Evolutionary conservation across 768 basidiomycete genomes (phyloP).

Genomic region (Macrolepiota albuminosa): DNA sequence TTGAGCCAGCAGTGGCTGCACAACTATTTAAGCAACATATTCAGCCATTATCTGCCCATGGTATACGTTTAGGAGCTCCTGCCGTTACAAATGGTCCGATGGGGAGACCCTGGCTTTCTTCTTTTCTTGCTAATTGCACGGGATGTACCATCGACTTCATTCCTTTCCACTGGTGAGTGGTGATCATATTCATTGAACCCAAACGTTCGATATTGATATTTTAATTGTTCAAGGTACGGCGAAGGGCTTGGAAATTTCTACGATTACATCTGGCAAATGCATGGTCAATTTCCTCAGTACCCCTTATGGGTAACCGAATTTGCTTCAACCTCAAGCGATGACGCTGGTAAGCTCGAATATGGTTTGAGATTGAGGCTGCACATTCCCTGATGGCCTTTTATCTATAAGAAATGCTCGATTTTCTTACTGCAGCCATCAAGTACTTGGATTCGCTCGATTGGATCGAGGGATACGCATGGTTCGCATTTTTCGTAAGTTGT

Average conservation of each 20-base stretch:
- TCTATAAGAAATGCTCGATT: conserved; percentile 12
- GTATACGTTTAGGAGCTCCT: conserved; percentile 29
- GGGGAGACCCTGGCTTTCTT: conserved; percentile 28
- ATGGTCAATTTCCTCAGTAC: conserved; percentile 25
- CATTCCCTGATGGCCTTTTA: not conserved
- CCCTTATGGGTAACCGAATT: conserved; percentile 34
- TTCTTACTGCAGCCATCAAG: conserved; percentile 35
- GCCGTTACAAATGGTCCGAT: conserved; percentile 27
- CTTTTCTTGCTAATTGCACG: conserved; percentile 29
- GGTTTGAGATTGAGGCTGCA: not conserved
- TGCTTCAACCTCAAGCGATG: conserved; percentile 15
- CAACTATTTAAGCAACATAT: conserved; percentile 32
- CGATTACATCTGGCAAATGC: conserved; percentile 28
- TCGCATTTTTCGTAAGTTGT: conserved; percentile 27
- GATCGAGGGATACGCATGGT: conserved; percentile 48
- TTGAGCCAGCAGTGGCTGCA: conserved; percentile 25
- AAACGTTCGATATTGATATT: not conserved
- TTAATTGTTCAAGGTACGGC: conserved; percentile 20
- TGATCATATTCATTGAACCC: conserved; percentile 14
- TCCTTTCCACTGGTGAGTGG: conserved; percentile 29
- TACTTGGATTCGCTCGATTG: conserved; percentile 39
- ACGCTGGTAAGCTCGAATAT: conserved; percentile 9
- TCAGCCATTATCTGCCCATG: conserved; percentile 26
- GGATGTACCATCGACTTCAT: conserved; percentile 33
- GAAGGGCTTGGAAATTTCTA: conserved; percentile 28